These are phyloP conservation scores for Ceratonia siliqua DNA, from an alignment of 306 rosid genomes.

Conservation along the genomic window DNA sequence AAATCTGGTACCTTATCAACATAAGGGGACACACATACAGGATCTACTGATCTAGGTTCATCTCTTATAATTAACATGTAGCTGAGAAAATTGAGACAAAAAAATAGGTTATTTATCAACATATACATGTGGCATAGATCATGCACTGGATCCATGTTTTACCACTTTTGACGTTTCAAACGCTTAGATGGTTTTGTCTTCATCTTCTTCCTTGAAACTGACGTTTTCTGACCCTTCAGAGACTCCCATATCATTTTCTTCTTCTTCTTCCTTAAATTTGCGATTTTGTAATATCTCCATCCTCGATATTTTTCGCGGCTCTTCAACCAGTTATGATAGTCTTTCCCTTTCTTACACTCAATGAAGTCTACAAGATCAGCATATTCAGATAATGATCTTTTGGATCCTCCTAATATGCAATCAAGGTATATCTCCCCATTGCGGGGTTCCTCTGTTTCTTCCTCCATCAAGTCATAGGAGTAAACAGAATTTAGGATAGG, in stretches of 20 bases:
- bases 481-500: conserved; percentile 12
- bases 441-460: conserved; percentile 50
- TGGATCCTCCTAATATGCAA: conserved; percentile 38
- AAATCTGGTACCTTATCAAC: no score
- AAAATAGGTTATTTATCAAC: neutral
- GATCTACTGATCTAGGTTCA: no score
- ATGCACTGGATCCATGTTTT: neutral
- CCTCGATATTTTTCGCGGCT: conserved; percentile 40
- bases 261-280: conserved; percentile 48
- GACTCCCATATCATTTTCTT: conserved; percentile 47
- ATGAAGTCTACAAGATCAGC: conserved; percentile 67
- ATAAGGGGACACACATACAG: no score
- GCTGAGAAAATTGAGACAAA: neutral
- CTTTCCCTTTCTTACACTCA: conserved; percentile 56
- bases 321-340: conserved; percentile 67
- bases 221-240: conserved; percentile 24
- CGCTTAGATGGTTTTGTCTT: neutral
- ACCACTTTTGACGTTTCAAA: conserved; percentile 9
- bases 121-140: conserved; percentile 1
- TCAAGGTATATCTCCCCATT: conserved; percentile 55
- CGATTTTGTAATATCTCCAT: conserved; percentile 44
- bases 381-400: conserved; percentile 36
- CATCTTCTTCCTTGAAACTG: neutral
- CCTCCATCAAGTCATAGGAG: conserved; percentile 33
- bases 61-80: no score